Evolutionary conservation across 306 rosid species (phyloP).

Genomic region (Glycine soja): DNA sequence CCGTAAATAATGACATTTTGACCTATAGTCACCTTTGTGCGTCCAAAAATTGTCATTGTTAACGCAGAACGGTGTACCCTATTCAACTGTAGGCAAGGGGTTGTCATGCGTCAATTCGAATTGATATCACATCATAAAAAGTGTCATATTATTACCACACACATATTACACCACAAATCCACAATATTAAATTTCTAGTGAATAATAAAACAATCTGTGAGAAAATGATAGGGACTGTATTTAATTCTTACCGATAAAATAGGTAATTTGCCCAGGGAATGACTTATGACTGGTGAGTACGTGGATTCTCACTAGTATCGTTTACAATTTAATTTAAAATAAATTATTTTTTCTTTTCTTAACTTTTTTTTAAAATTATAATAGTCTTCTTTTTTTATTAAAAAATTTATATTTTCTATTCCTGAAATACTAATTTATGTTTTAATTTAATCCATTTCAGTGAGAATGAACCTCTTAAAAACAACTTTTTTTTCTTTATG

Average conservation of each 20-base stretch:
- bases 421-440: neutral
- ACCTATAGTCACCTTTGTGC: neutral
- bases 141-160: neutral
- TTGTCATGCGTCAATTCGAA: slow-evolving; percentile 12
- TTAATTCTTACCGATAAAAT: neutral
- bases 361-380: neutral
- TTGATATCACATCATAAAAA: slow-evolving; percentile 14
- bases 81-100: neutral
- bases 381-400: neutral
- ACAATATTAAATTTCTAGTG: neutral
- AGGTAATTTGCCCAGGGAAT: neutral
- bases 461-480: neutral
- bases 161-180: neutral
- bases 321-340: neutral
- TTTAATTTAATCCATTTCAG: neutral
- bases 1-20: slow-evolving; percentile 10
- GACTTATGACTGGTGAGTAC: neutral
- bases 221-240: neutral
- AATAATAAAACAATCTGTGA: neutral
- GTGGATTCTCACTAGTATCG: neutral
- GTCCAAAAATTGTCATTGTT: neutral
- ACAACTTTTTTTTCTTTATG: neutral
- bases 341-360: neutral
- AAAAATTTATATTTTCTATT: neutral
- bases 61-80: neutral